Conservation (phyloP, 2,329 filamentous ascomycete species). For the Blastomyces emzantsi region DNA sequence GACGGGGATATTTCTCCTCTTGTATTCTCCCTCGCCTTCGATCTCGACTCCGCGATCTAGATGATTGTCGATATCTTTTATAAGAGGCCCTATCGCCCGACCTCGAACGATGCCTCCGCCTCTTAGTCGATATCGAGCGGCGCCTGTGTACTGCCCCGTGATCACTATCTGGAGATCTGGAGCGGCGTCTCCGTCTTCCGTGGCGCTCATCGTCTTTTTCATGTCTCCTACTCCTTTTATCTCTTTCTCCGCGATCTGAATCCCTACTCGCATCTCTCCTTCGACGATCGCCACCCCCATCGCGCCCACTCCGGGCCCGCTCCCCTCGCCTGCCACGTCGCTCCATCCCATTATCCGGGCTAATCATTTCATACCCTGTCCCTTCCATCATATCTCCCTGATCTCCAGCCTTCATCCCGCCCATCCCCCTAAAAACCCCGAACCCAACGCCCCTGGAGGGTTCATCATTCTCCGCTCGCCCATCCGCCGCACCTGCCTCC, state of each 20-base stretch:
- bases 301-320: slow-evolving; percentile 23
- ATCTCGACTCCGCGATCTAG: slow-evolving; percentile 26
- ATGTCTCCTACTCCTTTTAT: slow-evolving; percentile 41
- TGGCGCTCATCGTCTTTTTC: slow-evolving; percentile 26
- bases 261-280: slow-evolving; percentile 25
- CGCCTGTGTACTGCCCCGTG: background rate
- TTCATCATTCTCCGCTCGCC: slow-evolving; percentile 19
- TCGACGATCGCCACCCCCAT: slow-evolving; percentile 25
- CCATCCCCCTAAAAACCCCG: slow-evolving; percentile 27
- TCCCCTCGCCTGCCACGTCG: slow-evolving; percentile 25
- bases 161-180: background rate
- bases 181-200: slow-evolving; percentile 28
- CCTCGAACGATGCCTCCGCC: slow-evolving; percentile 11
- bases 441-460: slow-evolving; percentile 28
- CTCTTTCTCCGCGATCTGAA: slow-evolving; percentile 24
- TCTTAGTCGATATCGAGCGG: slow-evolving; percentile 15
- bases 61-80: slow-evolving; percentile 21
- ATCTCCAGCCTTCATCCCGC: slow-evolving; percentile 24
- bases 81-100: slow-evolving; percentile 22
- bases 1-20: slow-evolving; percentile 19
- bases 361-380: slow-evolving; percentile 15
- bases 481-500: slow-evolving; percentile 27
- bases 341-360: slow-evolving; percentile 10
- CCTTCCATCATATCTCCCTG: slow-evolving; percentile 24
- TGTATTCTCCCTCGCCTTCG: slow-evolving; percentile 21